A percentile compares a stretch with the other conserved stretches of the same genome.
phyloP scores from a whole-genome alignment of 345 rosid species.

The Arabis hirsuta region DNA sequence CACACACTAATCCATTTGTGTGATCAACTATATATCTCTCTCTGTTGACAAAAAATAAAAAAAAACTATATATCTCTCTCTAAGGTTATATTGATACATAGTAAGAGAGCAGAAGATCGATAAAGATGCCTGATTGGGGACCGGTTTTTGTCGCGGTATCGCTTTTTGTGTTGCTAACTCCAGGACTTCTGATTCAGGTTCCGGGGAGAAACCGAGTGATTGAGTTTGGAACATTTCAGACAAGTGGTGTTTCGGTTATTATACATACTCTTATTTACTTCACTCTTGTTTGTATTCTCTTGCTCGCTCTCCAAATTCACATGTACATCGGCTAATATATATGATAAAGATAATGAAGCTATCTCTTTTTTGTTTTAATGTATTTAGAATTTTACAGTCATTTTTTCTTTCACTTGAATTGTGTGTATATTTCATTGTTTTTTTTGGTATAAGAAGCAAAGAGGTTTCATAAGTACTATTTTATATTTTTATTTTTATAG shows the following conservation, averaged over 20 bases:
- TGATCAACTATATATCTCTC: background rate
- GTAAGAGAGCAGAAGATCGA: background rate
- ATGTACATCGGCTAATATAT: slow-evolving; percentile 59
- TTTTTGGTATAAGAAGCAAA: slow-evolving; percentile 26
- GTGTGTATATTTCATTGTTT: slow-evolving; percentile 7
- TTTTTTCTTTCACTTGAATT: background rate
- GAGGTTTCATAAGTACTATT: background rate
- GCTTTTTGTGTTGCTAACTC: slow-evolving; percentile 77
- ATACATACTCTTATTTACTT: slow-evolving; percentile 81
- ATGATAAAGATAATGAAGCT: background rate
- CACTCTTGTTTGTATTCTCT: slow-evolving; percentile 78
- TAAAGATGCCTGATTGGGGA: slow-evolving; percentile 90
- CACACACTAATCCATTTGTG: no score
- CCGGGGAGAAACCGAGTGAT: slow-evolving; percentile 61
- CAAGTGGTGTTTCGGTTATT: slow-evolving; percentile 82
- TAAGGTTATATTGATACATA: no score
- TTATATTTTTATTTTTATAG: background rate
- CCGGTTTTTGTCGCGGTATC: slow-evolving; percentile 86
- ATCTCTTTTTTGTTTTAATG: background rate
- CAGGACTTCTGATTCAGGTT: slow-evolving; percentile 81
- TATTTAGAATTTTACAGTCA: background rate
- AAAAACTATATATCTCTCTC: background rate
- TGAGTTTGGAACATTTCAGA: slow-evolving; percentile 90
- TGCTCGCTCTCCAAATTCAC: slow-evolving; percentile 82
- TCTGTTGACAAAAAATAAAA: no score